Evolutionary conservation across 495 filamentous ascomycete genomes (phyloP), one percentile per base, ranked within the genome.

Genomic region (Letharia columbiana): DNA sequence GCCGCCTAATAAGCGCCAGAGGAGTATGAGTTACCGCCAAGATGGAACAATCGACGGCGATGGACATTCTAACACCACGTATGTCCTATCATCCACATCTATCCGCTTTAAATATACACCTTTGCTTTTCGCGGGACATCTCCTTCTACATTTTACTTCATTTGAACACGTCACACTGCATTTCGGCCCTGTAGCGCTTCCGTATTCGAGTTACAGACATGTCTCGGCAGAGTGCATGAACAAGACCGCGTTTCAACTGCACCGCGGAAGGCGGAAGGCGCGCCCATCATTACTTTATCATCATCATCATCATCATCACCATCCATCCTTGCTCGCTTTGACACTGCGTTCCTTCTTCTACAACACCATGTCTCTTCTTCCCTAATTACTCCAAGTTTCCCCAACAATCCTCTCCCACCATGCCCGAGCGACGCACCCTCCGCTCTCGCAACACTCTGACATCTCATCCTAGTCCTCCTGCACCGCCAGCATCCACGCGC

Each of bases 371-470:
- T 57, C 62, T 66, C 60, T 44, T 62, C 41, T 59, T 45, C 47
- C 50, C 66, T 35, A 61, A 42, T 68, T 40, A 47, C 59, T 41
- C 62, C 31, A 59, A 61, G 45, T n/a, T 58, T 18, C 47, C 6
- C 12, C 7, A 3, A 57, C 31, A 37, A 3, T 10, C 28, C 28
- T 57, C 4, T 11, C 65, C 52, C 63, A 77, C 60, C 61, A 84
- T 84, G 83, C 73, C 78, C 61, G 70, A 76, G 50, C 79, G 81
- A 66, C 81, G 81, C 60, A 77, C 81, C 57, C 77, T 80, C 65
- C 82, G 83, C 70, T 77, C 78, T 68, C 80, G 77, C 70, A 69
- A 70, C 63, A 69, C 69, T 71, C 74, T 75, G 60, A 78, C 79
- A 67, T 74, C 76, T 63, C 58, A 67, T 45, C 72, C 76, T 67